Percentiles rank a stretch among this genome's conserved stretches.
phyloP scores from a whole-genome alignment of 129 eudicot species.

The Chrysanthemum seticuspe region DNA sequence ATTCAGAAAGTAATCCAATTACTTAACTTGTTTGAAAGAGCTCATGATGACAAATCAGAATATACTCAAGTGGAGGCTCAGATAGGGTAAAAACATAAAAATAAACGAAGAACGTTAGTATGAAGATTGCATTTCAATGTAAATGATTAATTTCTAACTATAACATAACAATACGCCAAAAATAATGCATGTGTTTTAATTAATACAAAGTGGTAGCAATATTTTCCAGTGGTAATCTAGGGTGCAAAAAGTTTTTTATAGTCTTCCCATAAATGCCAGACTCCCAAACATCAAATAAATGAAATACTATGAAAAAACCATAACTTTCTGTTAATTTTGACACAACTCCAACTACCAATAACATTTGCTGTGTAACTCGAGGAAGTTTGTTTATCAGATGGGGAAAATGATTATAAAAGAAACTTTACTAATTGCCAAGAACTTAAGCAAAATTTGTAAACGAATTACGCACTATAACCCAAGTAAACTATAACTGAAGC shows the following conservation, averaged over 20 bases:
- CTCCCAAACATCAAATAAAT: too few relatives aligned
- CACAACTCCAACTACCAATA: too few relatives aligned
- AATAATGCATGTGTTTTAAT: neutral
- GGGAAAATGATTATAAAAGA: neutral
- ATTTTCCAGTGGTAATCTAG: too few relatives aligned
- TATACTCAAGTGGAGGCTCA: neutral
- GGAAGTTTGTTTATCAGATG: neutral
- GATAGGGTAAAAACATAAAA: neutral
- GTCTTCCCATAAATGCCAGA: too few relatives aligned
- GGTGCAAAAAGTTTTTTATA: too few relatives aligned
- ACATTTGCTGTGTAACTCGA: neutral
- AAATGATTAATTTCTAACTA: conserved; percentile 5
- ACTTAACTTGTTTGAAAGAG: neutral
- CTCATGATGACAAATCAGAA: neutral
- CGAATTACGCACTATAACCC: too few relatives aligned
- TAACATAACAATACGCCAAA: neutral
- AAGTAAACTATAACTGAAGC: too few relatives aligned
- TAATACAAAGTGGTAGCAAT: too few relatives aligned
- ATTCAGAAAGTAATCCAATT: neutral
- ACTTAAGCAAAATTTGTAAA: too few relatives aligned
- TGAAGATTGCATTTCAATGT: neutral
- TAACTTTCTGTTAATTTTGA: too few relatives aligned
- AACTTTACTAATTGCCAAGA: neutral
- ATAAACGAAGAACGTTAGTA: neutral
- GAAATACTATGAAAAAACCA: too few relatives aligned